Percentiles rank a stretch among this genome's conserved stretches.
phyloP scores from a whole-genome alignment of 768 basidiomycete species.

The Mycena galericulata region DNA sequence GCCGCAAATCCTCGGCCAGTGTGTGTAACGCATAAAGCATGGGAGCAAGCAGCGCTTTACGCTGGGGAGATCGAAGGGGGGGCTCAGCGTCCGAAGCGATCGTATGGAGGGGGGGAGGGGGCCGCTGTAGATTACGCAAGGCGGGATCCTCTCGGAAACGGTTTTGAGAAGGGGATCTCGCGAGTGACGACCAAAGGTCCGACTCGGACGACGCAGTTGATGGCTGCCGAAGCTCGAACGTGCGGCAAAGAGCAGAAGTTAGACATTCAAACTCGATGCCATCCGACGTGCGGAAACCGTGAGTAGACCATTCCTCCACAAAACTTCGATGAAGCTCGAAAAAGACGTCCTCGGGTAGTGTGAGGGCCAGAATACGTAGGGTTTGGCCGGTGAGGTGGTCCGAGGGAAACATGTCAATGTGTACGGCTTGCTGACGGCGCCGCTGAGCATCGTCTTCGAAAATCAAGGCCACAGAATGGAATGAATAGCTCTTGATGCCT shows the following conservation, averaged over 20 bases:
- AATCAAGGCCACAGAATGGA: constrained; percentile 65
- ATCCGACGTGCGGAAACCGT: constrained; percentile 54
- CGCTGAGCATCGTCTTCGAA: constrained; percentile 60
- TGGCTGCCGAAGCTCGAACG: constrained; percentile 54
- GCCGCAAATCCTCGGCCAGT: constrained; percentile 77
- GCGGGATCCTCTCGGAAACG: constrained; percentile 73
- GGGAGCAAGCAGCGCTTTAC: constrained; percentile 64
- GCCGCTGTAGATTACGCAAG: constrained; percentile 56
- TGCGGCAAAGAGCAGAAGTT: constrained; percentile 59
- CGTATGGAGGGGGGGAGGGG: constrained; percentile 36
- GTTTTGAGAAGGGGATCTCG: constrained; percentile 54
- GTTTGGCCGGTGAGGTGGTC: constrained; percentile 69
- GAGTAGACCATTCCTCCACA: constrained; percentile 67
- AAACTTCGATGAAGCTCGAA: constrained; percentile 69
- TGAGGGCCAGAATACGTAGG: constrained; percentile 71
- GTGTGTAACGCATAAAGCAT: constrained; percentile 83
- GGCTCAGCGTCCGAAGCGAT: constrained; percentile 4
- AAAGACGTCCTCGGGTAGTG: constrained; percentile 66
- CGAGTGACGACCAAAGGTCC: constrained; percentile 63
- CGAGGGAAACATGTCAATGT: constrained; percentile 66
- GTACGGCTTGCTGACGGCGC: constrained; percentile 17
- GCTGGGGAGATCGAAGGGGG: constrained; percentile 39
- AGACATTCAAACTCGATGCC: constrained; percentile 71
- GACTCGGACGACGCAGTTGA: constrained; percentile 35
- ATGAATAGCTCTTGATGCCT: constrained; percentile 58